Base-by-base conservation (phyloP, 169 alveolate species). In the Plasmodium sp. region DNA sequence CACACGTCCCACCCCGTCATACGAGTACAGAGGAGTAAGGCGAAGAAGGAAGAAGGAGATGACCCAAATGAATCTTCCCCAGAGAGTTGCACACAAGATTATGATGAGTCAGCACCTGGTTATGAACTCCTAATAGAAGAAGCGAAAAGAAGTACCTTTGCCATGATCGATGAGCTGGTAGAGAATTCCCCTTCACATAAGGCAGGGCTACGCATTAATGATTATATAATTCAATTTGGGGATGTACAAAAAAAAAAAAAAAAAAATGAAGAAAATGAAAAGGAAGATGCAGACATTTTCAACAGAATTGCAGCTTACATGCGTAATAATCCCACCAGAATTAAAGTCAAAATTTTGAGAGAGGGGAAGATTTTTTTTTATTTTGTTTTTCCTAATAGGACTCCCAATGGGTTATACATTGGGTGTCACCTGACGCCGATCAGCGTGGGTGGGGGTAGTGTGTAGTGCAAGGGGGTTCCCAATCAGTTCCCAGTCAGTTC, bases 131-230 rank as follows among this genome's bases (percentile, higher is more conserved):
- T 54, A 18, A 58, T 86, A 27, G 73, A 86, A 86, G 22, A 33
- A 33, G 94, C 94, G 12, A 75, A 74, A 27, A 86, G 71, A 27
- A 86, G 81, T 86, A 34, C 73, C 22, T 86, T 86, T 86, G 94
- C 94, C 10, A 33, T 77, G 27, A 67, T 86, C 14, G 94, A 86
- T 56, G 90, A 86, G n/a, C 36, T 86, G 58, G 58, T 86, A 3
- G 94, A 86, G 33, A 86, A 86, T 41, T 86, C 94, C 16, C 94
- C 94, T 22, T 45, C 94, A 9, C 83, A 75, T 34, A 86, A 77
- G 81, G 85, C 94, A 10, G 94, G 94, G 31, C 43, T 86, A 86
- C 39, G 48, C 54, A 45, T 86, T n/a, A 79, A 79, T 36, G 94
- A 86, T 39, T 45, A 79, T 12, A 36, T 86, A 39, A 54, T 51